Conservation (phyloP, 2,329 filamentous ascomycete species). For the Sclerotinia nivalis region DNA sequence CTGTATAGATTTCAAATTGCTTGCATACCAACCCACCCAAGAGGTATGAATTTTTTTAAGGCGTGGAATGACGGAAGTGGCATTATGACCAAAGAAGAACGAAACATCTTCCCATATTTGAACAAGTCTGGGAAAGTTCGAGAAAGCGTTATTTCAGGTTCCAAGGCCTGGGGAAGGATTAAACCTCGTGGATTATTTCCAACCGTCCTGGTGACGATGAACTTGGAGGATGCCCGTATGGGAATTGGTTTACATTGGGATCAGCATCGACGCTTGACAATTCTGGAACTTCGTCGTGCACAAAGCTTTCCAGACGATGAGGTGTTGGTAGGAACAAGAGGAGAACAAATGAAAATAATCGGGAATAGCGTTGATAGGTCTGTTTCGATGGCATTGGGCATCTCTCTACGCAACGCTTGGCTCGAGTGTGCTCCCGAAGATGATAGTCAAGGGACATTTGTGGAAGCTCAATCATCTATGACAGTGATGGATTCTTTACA, state of each 20-base stretch:
- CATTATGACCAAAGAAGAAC: conserved; percentile 46
- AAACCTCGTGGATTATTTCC: conserved; percentile 55
- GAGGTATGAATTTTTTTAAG: conserved; percentile 53
- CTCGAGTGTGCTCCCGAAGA: conserved; percentile 30
- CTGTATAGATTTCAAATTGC: conserved; percentile 46
- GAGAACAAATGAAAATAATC: conserved; percentile 63
- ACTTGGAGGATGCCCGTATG: conserved; percentile 54
- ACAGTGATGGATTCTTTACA: neutral
- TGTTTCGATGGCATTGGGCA: conserved; percentile 65
- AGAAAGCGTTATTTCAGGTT: conserved; percentile 30
- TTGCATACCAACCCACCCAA: conserved; percentile 60
- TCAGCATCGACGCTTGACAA: conserved; percentile 59
- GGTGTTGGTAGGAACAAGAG: conserved; percentile 60
- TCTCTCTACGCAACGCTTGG: conserved; percentile 62
- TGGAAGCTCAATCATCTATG: neutral
- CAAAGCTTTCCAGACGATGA: conserved; percentile 73
- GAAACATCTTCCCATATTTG: conserved; percentile 44
- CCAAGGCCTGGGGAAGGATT: conserved; percentile 53
- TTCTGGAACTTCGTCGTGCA: conserved; percentile 67
- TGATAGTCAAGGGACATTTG: neutral
- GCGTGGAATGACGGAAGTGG: conserved; percentile 46
- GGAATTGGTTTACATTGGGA: conserved; percentile 65
- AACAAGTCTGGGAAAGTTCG: conserved; percentile 33
- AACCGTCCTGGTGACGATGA: conserved; percentile 60
- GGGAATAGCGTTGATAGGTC: conserved; percentile 76